phyloP scores from a whole-genome alignment of 108 stramenopile genomes.

The Parietichytrium sp. region DNA sequence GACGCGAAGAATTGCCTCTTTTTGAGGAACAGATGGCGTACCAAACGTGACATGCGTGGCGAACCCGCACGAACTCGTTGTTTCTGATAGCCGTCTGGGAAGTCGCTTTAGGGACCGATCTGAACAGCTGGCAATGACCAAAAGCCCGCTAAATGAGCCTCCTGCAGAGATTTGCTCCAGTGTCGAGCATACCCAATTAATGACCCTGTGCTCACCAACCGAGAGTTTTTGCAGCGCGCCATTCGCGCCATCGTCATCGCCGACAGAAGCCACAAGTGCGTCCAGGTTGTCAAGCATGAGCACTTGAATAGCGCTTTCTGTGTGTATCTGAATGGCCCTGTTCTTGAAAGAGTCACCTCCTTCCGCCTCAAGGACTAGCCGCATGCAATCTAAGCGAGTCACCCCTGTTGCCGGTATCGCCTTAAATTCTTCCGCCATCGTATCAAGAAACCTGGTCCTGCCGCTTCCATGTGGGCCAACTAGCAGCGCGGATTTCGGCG shows the following conservation, averaged over 20 bases:
- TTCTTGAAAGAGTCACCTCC: background rate
- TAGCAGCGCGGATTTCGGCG: background rate
- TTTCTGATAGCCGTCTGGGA: background rate
- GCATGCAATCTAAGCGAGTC: background rate
- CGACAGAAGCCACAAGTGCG: background rate
- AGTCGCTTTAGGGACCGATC: background rate
- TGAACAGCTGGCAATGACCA: background rate
- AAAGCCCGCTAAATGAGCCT: background rate
- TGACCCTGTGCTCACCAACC: too few species aligned
- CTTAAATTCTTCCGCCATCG: background rate
- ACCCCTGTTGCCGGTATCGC: background rate
- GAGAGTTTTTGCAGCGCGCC: too few species aligned
- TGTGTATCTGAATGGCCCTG: background rate
- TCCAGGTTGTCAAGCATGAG: background rate
- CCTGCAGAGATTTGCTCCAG: background rate
- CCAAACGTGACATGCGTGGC: background rate
- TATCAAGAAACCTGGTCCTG: background rate
- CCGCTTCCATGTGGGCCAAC: background rate
- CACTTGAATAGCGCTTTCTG: too few species aligned
- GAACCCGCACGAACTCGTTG: background rate
- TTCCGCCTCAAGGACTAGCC: conserved; percentile 2
- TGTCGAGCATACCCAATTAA: background rate
- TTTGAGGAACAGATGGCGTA: too few species aligned
- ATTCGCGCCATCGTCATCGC: background rate
- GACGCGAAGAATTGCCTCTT: too few species aligned